These are phyloP conservation scores for Fusarium clavum DNA, from an alignment of 2,329 filamentous ascomycete species.

Conservation along the genomic window DNA sequence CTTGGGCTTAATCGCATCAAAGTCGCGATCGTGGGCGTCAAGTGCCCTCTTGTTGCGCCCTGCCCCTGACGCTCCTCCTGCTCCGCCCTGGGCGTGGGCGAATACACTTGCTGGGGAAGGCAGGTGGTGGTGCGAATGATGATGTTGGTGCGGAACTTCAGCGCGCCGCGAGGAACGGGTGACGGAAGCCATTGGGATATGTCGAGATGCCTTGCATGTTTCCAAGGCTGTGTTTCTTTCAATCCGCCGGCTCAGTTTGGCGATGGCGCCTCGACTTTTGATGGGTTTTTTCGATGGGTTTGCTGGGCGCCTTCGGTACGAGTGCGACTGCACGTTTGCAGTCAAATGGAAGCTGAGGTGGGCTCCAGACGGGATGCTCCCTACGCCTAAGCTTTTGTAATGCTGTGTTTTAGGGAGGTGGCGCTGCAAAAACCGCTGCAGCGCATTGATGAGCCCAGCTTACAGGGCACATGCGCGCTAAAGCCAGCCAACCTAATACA, in stretches of 20 bases:
- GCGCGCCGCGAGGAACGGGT: slow-evolving; percentile 63
- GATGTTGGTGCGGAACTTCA: slow-evolving; percentile 59
- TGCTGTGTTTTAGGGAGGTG: slow-evolving; percentile 21
- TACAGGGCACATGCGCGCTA: slow-evolving; percentile 27
- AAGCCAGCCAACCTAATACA: slow-evolving; percentile 1
- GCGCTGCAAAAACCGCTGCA: slow-evolving; percentile 26
- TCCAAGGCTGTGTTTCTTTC: slow-evolving; percentile 41
- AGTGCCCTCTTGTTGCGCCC: slow-evolving; percentile 60
- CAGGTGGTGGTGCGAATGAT: slow-evolving; percentile 50
- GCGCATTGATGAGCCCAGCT: slow-evolving; percentile 6
- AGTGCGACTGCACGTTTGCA: slow-evolving; percentile 39
- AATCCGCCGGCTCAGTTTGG: slow-evolving; percentile 40
- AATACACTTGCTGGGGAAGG: slow-evolving; percentile 49
- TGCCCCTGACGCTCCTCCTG: slow-evolving; percentile 45
- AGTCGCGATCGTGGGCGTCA: slow-evolving; percentile 58
- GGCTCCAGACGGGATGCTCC: slow-evolving; percentile 12
- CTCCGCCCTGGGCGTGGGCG: slow-evolving; percentile 49
- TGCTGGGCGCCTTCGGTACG: slow-evolving; percentile 41
- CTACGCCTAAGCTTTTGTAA: slow-evolving; percentile 25
- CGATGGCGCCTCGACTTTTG: slow-evolving; percentile 46
- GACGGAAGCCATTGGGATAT: slow-evolving; percentile 62
- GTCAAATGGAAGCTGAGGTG: slow-evolving; percentile 27
- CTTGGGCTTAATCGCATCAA: slow-evolving; percentile 60
- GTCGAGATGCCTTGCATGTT: slow-evolving; percentile 54
- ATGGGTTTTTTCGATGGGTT: slow-evolving; percentile 46